These are phyloP conservation scores for Komagataella mondaviorum DNA, from an alignment of 805 yeast genomes.

Conservation along the genomic window DNA sequence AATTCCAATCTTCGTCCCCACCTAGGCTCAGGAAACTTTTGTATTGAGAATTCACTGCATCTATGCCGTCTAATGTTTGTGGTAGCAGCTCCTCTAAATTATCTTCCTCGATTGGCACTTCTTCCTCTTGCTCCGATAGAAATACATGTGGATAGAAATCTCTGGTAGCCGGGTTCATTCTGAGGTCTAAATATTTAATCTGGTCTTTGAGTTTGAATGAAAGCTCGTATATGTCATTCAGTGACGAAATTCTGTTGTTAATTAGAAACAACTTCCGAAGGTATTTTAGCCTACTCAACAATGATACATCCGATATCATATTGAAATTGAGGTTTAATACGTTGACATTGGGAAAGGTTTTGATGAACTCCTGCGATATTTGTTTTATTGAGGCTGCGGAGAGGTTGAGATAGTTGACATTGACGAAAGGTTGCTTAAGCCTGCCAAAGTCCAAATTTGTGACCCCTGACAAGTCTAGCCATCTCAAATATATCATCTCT, in stretches of 20 bases:
- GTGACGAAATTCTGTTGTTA: conserved; percentile 27
- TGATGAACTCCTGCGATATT: conserved; percentile 23
- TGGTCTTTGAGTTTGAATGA: conserved; percentile 17
- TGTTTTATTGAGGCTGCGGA: conserved; percentile 29
- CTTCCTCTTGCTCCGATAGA: conserved; percentile 23
- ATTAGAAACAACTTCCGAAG: conserved; percentile 27
- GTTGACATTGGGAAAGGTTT: conserved; percentile 29
- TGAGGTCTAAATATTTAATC: conserved; percentile 27
- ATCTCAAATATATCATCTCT: background rate
- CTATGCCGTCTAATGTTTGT: conserved; percentile 36
- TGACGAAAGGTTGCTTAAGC: conserved; percentile 13
- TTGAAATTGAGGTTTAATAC: conserved; percentile 40
- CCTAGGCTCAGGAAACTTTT: conserved; percentile 20
- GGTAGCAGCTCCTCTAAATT: conserved; percentile 17
- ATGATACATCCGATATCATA: conserved; percentile 20
- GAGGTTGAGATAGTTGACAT: conserved; percentile 25
- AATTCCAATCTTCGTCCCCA: conserved; percentile 25
- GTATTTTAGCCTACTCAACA: conserved; percentile 18
- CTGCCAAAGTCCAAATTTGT: background rate
- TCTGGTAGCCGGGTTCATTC: conserved; percentile 34
- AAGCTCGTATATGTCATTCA: conserved; percentile 19
- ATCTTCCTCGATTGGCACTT: conserved; percentile 5
- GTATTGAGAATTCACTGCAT: conserved; percentile 34
- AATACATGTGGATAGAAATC: conserved; percentile 40
- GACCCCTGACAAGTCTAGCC: background rate